Evolutionary conservation across 2,329 filamentous ascomycete species (phyloP).

Genomic region (Diaporthe citriasiana): DNA sequence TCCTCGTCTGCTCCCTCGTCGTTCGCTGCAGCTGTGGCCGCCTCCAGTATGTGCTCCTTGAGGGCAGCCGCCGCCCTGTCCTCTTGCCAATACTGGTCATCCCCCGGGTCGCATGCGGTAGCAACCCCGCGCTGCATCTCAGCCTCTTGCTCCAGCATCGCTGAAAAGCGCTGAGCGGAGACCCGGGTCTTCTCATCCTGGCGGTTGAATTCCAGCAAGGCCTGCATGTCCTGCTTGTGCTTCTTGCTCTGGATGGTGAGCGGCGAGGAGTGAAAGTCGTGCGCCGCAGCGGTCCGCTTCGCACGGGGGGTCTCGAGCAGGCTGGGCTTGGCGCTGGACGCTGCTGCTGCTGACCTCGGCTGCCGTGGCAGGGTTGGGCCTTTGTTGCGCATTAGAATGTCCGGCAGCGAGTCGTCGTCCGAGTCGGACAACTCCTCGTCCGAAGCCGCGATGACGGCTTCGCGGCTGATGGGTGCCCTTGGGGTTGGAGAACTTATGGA

Average conservation of each 20-base stretch:
- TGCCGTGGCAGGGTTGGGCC: constrained; percentile 42
- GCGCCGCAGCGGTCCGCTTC: constrained; percentile 60
- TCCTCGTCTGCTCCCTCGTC: constrained; percentile 57
- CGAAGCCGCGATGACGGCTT: constrained; percentile 76
- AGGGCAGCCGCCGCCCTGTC: constrained; percentile 39
- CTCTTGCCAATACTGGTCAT: constrained; percentile 2
- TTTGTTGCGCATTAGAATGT: constrained; percentile 55
- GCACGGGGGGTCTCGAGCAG: constrained; percentile 60
- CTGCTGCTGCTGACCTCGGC: constrained; percentile 59
- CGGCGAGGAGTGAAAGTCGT: constrained; percentile 58
- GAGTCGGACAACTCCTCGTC: constrained; percentile 79
- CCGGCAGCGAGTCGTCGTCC: constrained; percentile 71
- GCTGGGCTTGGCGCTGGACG: constrained; percentile 44
- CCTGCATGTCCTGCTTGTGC: constrained; percentile 72
- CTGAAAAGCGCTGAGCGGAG: constrained; percentile 62
- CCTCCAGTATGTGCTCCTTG: constrained; percentile 50
- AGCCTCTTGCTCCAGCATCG: constrained; percentile 49
- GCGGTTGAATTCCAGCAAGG: constrained; percentile 71
- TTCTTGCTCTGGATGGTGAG: constrained; percentile 67
- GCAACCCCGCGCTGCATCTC: constrained; percentile 40
- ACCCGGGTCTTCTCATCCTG: constrained; percentile 72
- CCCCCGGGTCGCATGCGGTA: constrained; percentile 39
- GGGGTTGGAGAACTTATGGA: constrained; percentile 45
- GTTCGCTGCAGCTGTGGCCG: constrained; percentile 37
- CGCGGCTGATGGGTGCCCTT: constrained; percentile 56